Base-by-base conservation (phyloP, 495 filamentous ascomycete species). In the Trichoderma parareesei region DNA sequence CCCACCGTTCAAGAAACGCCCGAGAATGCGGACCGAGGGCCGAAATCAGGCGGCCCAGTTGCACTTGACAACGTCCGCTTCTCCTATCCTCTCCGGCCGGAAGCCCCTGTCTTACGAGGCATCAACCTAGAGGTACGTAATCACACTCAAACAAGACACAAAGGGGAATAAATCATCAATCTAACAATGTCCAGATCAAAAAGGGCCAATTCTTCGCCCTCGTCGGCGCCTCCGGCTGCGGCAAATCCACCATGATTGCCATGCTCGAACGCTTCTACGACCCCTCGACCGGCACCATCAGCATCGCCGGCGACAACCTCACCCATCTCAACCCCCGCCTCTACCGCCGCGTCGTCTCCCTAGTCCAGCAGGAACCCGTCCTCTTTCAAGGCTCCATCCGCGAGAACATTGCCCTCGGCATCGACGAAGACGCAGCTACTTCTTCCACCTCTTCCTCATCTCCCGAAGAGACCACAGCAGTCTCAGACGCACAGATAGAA, bases 211-310 rank as follows among this genome's bases (percentile, higher is more conserved):
- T 74, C 38, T 72, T 79, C 13, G 84, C 80, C 4, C 72, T 86
- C n/a, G 82, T 86, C 5, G 84, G 85, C 16, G 72, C 79, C 11
- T 81, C 80, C 5, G 84, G 84, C 1, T 83, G 79, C 42, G 85
- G 85, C 9, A 88, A 88, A 66, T 78, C 77, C 4, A 85, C 84
- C 1, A 74, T 81, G 9, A 76, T 88, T 35, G 71, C 78, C 38
- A 73, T 91, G 1, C 71, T 91, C 0, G 85, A 87, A 73, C 73
- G 76, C 13, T 88, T 90, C 69, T 90, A 90, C 68, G 75, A 83
- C 42, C 76, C 82, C 0, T 77, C 74, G 0, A 72, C 75, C n/a
- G 87, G 87, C 11, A 73, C 66, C 33, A 83, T 89, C 33, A 61
- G 74, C 1, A 68, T 84, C 38, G 78, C 84, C 66, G 78, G 75